These are phyloP conservation scores for Lodderomyces jiufengensis DNA, from an alignment of 1,139 yeast genomes.

Conservation along the genomic window DNA sequence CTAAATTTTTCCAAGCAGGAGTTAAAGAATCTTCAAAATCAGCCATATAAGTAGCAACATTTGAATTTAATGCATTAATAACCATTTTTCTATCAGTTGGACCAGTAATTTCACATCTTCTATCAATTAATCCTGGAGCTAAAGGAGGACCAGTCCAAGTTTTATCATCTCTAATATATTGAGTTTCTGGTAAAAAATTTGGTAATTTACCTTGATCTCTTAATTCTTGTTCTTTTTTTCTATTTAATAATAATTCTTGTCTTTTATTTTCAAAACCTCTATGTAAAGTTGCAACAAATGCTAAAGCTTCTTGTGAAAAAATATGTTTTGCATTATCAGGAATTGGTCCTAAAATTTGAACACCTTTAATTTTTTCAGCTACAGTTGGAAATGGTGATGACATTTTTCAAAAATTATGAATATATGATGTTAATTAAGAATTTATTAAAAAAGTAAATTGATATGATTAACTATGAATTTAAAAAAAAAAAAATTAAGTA, in stretches of 20 bases:
- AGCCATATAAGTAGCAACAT: slow-evolving; percentile 90
- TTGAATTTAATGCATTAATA: slow-evolving; percentile 85
- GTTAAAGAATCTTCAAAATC: slow-evolving; percentile 94
- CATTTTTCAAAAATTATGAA: slow-evolving; percentile 22
- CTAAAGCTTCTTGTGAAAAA: slow-evolving; percentile 65
- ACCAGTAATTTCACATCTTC: slow-evolving; percentile 85
- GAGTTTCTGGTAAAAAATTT: slow-evolving; percentile 70
- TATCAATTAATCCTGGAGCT: slow-evolving; percentile 72
- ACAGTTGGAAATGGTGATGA: slow-evolving; percentile 53
- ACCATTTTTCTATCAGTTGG: slow-evolving; percentile 92
- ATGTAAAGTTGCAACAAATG: slow-evolving; percentile 70
- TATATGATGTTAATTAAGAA: no score
- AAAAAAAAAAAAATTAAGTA: background rate
- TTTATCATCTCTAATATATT: slow-evolving; percentile 64
- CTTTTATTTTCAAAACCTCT: slow-evolving; percentile 65
- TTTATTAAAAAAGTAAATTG: background rate
- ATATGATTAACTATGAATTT: background rate
- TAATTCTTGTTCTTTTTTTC: slow-evolving; percentile 55
- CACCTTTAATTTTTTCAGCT: slow-evolving; percentile 55
- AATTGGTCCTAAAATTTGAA: slow-evolving; percentile 61
- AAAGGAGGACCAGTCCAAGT: slow-evolving; percentile 79
- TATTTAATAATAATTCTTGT: slow-evolving; percentile 54
- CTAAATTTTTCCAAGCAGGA: slow-evolving; percentile 91
- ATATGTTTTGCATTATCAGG: slow-evolving; percentile 60
- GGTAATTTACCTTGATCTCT: slow-evolving; percentile 71